Conservation (phyloP, 805 yeast species). For the Starmera caribaea region DNA sequence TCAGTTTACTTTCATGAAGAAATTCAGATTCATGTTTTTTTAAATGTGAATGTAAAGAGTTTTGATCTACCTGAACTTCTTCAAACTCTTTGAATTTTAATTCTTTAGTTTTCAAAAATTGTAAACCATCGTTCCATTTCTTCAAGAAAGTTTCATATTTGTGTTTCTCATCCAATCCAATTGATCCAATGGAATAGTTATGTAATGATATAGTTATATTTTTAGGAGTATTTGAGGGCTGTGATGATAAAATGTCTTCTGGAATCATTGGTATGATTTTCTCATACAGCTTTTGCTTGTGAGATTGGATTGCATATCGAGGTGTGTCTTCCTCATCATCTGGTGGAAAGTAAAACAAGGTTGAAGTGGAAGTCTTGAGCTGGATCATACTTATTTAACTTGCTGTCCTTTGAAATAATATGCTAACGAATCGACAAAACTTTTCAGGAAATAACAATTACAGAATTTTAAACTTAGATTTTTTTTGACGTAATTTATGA, state of each 20-base stretch:
- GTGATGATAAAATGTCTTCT: conserved; percentile 5
- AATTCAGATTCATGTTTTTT: conserved; percentile 7
- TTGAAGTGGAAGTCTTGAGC: conserved; percentile 7
- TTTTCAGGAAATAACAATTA: too few species aligned
- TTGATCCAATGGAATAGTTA: background rate
- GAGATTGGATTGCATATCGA: conserved; percentile 15
- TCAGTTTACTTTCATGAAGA: conserved; percentile 11
- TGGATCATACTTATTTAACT: conserved; percentile 10
- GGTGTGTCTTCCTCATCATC: conserved; percentile 18
- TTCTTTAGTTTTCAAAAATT: background rate
- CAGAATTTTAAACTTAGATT: too few species aligned
- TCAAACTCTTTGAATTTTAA: conserved; percentile 1
- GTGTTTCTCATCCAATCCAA: background rate
- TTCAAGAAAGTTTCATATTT: background rate
- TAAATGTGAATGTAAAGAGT: conserved; percentile 9
- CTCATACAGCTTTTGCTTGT: conserved; percentile 3
- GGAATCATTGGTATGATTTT: conserved; percentile 9
- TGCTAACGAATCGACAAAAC: too few species aligned
- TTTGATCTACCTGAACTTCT: background rate
- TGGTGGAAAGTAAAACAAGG: conserved; percentile 18
- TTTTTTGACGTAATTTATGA: too few species aligned
- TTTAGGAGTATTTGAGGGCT: background rate
- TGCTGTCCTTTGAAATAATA: too few species aligned
- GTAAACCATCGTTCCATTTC: background rate
- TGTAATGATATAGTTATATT: background rate